phyloP scores from a whole-genome alignment of 2,329 filamentous ascomycete species.

The Gremmenia infestans region DNA sequence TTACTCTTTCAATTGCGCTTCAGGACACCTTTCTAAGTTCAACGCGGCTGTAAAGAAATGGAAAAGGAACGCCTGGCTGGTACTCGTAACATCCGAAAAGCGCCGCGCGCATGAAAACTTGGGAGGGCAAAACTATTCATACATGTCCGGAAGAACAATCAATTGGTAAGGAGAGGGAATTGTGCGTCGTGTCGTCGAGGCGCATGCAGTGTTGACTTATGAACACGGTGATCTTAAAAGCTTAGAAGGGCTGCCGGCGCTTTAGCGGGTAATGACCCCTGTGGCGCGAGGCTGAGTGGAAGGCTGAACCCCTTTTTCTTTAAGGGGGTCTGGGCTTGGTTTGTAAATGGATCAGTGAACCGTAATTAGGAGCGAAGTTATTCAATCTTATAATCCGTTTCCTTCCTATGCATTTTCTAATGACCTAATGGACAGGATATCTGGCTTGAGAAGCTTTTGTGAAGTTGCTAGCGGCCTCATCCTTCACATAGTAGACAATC shows the following conservation, averaged over 20 bases:
- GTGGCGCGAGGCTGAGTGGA: slow-evolving; percentile 8
- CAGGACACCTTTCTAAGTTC: not conserved
- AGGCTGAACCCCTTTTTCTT: slow-evolving; percentile 7
- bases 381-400: too few relatives aligned
- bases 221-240: slow-evolving; percentile 18
- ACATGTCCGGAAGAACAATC: slow-evolving; percentile 9
- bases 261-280: slow-evolving; percentile 1
- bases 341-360: too few relatives aligned
- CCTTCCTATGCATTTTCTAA: too few relatives aligned
- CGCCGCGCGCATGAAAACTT: slow-evolving; percentile 6
- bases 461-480: too few relatives aligned
- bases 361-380: too few relatives aligned
- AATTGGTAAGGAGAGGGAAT: slow-evolving; percentile 7
- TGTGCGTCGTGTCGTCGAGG: slow-evolving; percentile 1
- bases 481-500: too few relatives aligned
- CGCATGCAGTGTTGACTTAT: slow-evolving; percentile 6
- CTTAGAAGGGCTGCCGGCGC: not conserved
- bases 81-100: slow-evolving; percentile 6
- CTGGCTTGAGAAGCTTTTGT: too few relatives aligned
- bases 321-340: not conserved
- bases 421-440: too few relatives aligned
- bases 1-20: not conserved
- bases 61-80: not conserved
- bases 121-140: slow-evolving; percentile 1
- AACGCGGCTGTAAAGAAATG: not conserved